phyloP scores from a whole-genome alignment of 2,329 filamentous ascomycete genomes.

The Colletotrichum orchidophilum region DNA sequence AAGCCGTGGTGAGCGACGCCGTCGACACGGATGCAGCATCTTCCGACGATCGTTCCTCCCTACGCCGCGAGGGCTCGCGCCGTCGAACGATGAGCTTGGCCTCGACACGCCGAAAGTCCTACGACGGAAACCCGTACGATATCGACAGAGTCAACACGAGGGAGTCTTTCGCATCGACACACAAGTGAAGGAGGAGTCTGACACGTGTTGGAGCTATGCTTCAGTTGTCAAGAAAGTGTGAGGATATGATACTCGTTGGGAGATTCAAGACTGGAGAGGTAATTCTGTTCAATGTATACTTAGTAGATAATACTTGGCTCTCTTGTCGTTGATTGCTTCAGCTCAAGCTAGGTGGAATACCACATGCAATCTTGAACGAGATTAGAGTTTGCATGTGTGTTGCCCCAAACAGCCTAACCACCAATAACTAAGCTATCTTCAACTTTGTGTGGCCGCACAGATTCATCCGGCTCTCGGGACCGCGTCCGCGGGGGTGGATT shows the following conservation, averaged over 20 bases:
- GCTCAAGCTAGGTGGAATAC: neutral
- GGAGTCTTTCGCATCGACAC: neutral
- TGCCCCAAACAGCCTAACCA: neutral
- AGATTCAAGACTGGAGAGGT: neutral
- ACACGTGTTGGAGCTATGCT: neutral
- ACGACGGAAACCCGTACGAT: constrained; percentile 2
- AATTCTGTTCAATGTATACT: neutral
- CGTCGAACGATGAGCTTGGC: neutral
- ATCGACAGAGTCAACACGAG: constrained; percentile 5
- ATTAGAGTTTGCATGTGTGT: neutral
- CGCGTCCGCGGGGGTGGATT: neutral
- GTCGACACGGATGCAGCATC: neutral
- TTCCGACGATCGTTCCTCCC: neutral
- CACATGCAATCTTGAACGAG: neutral
- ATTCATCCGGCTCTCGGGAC: neutral
- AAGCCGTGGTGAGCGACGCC: neutral
- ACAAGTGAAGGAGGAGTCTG: neutral
- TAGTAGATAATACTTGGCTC: too few species aligned
- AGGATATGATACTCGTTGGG: neutral
- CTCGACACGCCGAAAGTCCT: neutral
- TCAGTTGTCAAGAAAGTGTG: neutral
- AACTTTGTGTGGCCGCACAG: neutral
- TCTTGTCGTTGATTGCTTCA: neutral
- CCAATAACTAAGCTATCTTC: neutral
- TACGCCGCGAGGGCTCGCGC: neutral